Evolutionary conservation across 805 yeast genomes (phyloP), one percentile per base, ranked within the genome.

Genomic region (Lipomyces yamanashiensis): DNA sequence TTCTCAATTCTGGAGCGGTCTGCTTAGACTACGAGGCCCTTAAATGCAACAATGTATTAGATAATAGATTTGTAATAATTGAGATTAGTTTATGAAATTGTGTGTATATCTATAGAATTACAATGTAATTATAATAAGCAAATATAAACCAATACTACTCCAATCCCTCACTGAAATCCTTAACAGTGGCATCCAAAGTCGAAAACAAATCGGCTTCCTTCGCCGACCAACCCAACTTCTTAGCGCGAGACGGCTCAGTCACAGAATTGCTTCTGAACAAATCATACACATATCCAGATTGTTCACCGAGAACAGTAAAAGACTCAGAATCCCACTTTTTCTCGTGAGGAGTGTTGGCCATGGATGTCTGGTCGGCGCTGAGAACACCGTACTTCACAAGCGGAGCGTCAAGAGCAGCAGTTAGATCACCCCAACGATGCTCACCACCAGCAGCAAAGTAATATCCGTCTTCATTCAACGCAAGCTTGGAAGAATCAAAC

Each of bases 391-490:
- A 60, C 51, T 60, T 62, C 36, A 61, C 62, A 41, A 76, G 69
- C 7, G 65, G 54, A 44, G 67, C 54, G 8, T 69, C 76, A 37
- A 75, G 62, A 9, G 57, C 67, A 43, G 67, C 62, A 7, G 75
- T 61, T 47, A 75, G 74, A 34, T 73, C 73, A 21, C 67, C 64
- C 80, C 80, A 78, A 19, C 56, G 62, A 59, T 74, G 76, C 37
- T 71, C 73, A 3, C 73, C 74, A 44, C 66, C 67, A 2, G 76
- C 72, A 2, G 73, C 76, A 69, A 78, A 78, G 63, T 77, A 78
- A 63, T 76, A 77, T 3, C 81, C 81, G 12, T 74, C 54, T 50
- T 65, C 70, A 7, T 78, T 77, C 21, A 71, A 70, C 12, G 75
- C 74, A 40, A 77, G 65, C 7, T 63, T 45, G 48, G 70, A 70